phyloP scores from a whole-genome alignment of 2,329 filamentous ascomycete genomes.

The Hypocrella siamensis region DNA sequence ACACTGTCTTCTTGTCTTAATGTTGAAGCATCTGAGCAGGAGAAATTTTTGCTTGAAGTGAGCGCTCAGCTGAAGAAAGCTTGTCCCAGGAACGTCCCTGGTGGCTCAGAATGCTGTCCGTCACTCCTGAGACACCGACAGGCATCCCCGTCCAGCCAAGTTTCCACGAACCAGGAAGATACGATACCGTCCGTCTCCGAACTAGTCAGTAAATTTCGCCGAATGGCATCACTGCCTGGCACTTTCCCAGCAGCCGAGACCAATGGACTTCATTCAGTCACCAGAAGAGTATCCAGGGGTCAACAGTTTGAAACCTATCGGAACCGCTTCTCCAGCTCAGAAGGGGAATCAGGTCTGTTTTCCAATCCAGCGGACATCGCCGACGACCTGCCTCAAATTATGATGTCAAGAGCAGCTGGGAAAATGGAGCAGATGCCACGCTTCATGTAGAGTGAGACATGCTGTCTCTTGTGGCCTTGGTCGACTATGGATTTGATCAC shows the following conservation, averaged over 20 bases:
- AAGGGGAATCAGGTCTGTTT: background rate
- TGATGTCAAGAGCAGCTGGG: background rate
- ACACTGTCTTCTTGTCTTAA: background rate
- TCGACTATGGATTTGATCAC: background rate
- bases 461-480: background rate
- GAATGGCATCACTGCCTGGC: constrained; percentile 7
- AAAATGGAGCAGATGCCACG: background rate
- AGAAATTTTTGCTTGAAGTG: background rate
- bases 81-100: constrained; percentile 2
- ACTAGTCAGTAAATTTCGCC: constrained; percentile 10
- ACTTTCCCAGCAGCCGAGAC: background rate
- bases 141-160: constrained; percentile 1
- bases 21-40: background rate
- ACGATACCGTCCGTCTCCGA: constrained; percentile 10
- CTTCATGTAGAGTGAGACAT: background rate
- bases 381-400: background rate
- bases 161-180: constrained; percentile 1
- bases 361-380: background rate
- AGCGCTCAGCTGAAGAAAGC: constrained; percentile 1
- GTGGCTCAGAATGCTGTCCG: constrained; percentile 1
- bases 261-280: background rate
- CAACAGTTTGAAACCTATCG: constrained; percentile 3
- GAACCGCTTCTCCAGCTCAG: constrained; percentile 4
- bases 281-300: constrained; percentile 3
- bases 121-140: constrained; percentile 1